Conservation (phyloP, 2,329 filamentous ascomycete species). For the Penicillium sp. region DNA sequence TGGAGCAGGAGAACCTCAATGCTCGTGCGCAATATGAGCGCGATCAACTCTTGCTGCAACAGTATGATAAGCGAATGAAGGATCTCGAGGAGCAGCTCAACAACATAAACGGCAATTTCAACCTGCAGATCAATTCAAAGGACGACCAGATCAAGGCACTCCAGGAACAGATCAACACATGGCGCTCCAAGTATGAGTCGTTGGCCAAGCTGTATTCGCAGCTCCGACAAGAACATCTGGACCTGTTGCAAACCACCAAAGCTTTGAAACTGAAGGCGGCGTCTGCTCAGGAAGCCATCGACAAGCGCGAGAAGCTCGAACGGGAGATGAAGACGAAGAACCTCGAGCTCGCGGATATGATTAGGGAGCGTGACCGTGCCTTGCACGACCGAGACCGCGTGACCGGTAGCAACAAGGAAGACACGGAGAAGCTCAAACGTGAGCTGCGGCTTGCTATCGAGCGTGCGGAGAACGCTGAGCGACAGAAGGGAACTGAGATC, state of each 20-base stretch:
- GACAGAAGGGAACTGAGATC: constrained; percentile 89
- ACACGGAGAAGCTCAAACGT: constrained; percentile 88
- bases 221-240: constrained; percentile 88
- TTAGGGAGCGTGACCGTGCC: constrained; percentile 88
- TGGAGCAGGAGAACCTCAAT: constrained; percentile 92
- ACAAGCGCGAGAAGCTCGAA: constrained; percentile 89
- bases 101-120: constrained; percentile 76
- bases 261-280: constrained; percentile 92
- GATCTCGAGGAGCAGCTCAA: constrained; percentile 81
- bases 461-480: constrained; percentile 84
- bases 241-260: constrained; percentile 95
- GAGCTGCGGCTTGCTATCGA: constrained; percentile 91
- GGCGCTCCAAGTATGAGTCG: constrained; percentile 95
- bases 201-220: constrained; percentile 97
- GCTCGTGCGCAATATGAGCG: constrained; percentile 92
- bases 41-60: constrained; percentile 95
- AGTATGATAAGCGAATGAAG: constrained; percentile 94
- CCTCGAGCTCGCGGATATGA: constrained; percentile 97
- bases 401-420: constrained; percentile 83
- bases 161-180: constrained; percentile 96
- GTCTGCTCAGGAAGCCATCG: constrained; percentile 94
- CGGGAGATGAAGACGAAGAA: constrained; percentile 99
- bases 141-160: constrained; percentile 91
- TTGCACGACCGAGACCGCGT: constrained; percentile 87
- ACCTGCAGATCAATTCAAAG: constrained; percentile 80